phyloP scores from a whole-genome alignment of 2,329 filamentous ascomycete species.

The Septoria petroselini region DNA sequence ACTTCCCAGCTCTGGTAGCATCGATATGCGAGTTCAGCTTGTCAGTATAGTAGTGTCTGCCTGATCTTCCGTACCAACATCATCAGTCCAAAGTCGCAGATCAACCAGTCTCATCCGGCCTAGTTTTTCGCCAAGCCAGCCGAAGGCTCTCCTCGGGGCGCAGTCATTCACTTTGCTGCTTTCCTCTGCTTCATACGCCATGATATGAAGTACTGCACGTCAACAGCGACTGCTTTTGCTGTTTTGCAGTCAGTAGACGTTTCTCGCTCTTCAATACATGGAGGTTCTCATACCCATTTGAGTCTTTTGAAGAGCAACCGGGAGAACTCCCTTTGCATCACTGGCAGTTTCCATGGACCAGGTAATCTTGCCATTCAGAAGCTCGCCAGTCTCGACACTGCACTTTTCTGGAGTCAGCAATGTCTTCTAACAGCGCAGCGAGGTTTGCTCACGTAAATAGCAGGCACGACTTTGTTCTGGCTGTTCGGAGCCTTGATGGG shows the following conservation, averaged over 20 bases:
- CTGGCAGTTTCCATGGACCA: slow-evolving; percentile 78
- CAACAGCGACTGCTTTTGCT: slow-evolving; percentile 63
- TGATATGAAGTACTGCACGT: slow-evolving; percentile 65
- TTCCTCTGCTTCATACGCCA: slow-evolving; percentile 49
- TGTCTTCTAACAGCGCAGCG: too few species aligned
- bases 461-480: slow-evolving; percentile 35
- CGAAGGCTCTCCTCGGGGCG: too few species aligned
- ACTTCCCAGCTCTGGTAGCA: too few species aligned
- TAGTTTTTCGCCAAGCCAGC: too few species aligned
- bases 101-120: too few species aligned
- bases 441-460: too few species aligned
- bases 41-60: too few species aligned
- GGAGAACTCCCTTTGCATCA: slow-evolving; percentile 65
- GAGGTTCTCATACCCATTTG: slow-evolving; percentile 43
- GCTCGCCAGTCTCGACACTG: slow-evolving; percentile 61
- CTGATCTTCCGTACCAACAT: too few species aligned
- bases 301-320: slow-evolving; percentile 63
- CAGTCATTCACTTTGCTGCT: too few species aligned
- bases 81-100: too few species aligned
- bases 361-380: slow-evolving; percentile 50
- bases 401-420: slow-evolving; percentile 54
- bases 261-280: neutral
- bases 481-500: neutral
- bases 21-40: too few species aligned
- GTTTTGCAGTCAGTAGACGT: neutral